phyloP scores from a whole-genome alignment of 352 stramenopile species.

The Phytophthora quininea region DNA sequence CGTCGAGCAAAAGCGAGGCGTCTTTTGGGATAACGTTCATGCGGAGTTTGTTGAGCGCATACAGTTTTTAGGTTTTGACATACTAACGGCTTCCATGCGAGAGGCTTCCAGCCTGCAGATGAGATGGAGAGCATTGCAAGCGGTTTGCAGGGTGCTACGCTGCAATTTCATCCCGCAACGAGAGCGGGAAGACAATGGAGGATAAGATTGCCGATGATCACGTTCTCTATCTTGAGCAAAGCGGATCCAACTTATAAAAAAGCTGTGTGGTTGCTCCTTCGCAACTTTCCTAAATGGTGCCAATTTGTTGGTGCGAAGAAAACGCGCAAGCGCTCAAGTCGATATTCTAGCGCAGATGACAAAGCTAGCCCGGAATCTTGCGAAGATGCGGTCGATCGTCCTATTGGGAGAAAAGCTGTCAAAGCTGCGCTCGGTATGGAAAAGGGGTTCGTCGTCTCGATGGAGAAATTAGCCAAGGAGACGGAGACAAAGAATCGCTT shows the following conservation, averaged over 20 bases:
- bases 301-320: no score
- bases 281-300: no score
- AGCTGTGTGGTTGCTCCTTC: neutral
- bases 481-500: neutral
- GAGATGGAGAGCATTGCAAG: neutral
- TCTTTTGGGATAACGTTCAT: neutral
- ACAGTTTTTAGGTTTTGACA: no score
- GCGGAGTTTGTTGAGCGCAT: neutral
- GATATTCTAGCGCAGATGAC: neutral
- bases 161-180: neutral
- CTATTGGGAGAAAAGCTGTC: neutral
- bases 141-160: conserved; percentile 2
- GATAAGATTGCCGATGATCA: neutral
- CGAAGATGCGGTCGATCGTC: neutral
- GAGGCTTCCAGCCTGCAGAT: neutral
- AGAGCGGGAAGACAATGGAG: conserved; percentile 1
- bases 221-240: neutral
- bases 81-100: no score
- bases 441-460: no score
- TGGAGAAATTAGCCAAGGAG: no score
- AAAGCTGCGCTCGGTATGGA: neutral
- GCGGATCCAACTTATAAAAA: neutral
- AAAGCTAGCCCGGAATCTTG: neutral
- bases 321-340: no score
- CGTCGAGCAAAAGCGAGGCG: neutral